Conservation (phyloP, 352 stramenopile species). For the Phytophthora syringae region DNA sequence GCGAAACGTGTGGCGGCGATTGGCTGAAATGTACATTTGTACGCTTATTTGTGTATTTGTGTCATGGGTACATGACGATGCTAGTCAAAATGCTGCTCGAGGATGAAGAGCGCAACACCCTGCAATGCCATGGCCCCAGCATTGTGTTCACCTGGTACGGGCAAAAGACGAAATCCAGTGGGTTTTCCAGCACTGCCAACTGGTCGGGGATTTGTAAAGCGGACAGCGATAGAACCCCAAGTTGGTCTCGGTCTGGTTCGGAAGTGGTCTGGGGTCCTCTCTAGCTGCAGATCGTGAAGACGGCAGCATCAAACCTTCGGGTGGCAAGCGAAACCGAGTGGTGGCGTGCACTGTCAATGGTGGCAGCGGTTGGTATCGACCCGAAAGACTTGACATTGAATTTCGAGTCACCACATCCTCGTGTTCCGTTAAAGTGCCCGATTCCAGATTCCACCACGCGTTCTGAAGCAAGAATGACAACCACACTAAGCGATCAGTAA, state of each 20-base stretch:
- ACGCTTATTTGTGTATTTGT: neutral
- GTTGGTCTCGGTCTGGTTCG: neutral
- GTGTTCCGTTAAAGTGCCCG: slow-evolving; percentile 16
- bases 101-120: slow-evolving; percentile 42
- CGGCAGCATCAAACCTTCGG: slow-evolving; percentile 18
- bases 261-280: slow-evolving; percentile 11
- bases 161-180: slow-evolving; percentile 49
- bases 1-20: neutral
- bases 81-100: slow-evolving; percentile 23
- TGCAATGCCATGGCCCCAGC: slow-evolving; percentile 36
- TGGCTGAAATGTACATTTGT: neutral
- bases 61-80: neutral
- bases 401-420: neutral
- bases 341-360: slow-evolving; percentile 36
- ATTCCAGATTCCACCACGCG: slow-evolving; percentile 41
- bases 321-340: slow-evolving; percentile 24
- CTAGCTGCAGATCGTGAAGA: neutral
- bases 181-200: slow-evolving; percentile 32
- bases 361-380: slow-evolving; percentile 31
- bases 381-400: neutral
- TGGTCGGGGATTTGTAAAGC: slow-evolving; percentile 41
- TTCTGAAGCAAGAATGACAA: slow-evolving; percentile 38
- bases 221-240: slow-evolving; percentile 50
- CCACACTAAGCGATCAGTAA: slow-evolving; percentile 4
- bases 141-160: slow-evolving; percentile 32